Evolutionary conservation across 441 rosid genomes (phyloP).

Genomic region (Pelargonium myrrhifolium): DNA sequence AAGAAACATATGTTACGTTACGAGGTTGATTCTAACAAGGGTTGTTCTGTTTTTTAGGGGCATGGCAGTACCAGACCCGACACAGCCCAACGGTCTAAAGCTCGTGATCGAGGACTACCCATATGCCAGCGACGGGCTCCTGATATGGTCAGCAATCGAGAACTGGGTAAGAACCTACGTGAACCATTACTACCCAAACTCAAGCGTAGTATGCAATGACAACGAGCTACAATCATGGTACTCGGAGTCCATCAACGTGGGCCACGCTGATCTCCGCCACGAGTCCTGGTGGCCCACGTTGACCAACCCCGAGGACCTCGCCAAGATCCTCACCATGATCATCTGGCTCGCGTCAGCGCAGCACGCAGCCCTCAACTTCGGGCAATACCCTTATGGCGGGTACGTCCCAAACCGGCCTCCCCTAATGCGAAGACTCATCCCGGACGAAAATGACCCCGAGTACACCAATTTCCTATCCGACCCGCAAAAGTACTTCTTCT

Average conservation of each 20-base stretch:
- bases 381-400: conserved; percentile 90
- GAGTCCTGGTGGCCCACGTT: conserved; percentile 87
- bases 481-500: conserved; percentile 68
- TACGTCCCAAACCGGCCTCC: conserved; percentile 88
- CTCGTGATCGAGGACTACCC: conserved; percentile 83
- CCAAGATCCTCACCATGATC: conserved; percentile 56
- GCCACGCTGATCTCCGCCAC: conserved; percentile 67
- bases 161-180: conserved; percentile 82
- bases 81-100: conserved; percentile 80
- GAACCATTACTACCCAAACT: conserved; percentile 56
- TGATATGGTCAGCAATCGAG: conserved; percentile 75
- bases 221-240: conserved; percentile 82
- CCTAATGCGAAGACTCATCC: conserved; percentile 67
- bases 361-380: conserved; percentile 90
- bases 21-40: background rate
- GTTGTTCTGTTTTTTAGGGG: conserved; percentile 40
- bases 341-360: conserved; percentile 95
- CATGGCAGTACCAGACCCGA: conserved; percentile 77
- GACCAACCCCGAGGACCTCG: conserved; percentile 40
- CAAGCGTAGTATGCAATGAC: conserved; percentile 46
- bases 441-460: conserved; percentile 65
- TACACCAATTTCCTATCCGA: conserved; percentile 46
- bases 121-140: conserved; percentile 79
- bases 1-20: no score
- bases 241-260: conserved; percentile 63